Base-by-base conservation (phyloP, 768 basidiomycete genomes). In the Tylopilus rubrobrunneus region DNA sequence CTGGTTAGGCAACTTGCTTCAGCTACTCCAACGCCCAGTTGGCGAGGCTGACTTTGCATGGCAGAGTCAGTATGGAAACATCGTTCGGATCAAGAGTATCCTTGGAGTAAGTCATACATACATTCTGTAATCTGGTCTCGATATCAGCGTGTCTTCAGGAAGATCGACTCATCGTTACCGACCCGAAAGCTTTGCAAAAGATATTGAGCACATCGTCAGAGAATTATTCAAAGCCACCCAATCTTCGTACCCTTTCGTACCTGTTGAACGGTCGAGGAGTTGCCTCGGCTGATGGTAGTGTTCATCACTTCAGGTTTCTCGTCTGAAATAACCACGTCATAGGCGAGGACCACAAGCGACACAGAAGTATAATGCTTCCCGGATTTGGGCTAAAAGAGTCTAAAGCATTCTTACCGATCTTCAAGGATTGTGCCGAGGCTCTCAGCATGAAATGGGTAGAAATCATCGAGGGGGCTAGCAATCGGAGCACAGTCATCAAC, bases 281-380 rank as follows among this genome's bases (percentile, higher is more conserved):
- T 23, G 17, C 66, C 7, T 77, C 72, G 72, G 71, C 74, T 29
- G 70, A 76, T 7, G 74, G 75, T 77, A 48, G 12, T 17, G 29
- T 44, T 11, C 15, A n/a, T 39, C 1, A 6, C 2, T 39, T 28
- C 14, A 8, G 5, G 21, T 29, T 31, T 31, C 10, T 19, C 70
- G 69, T 39, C 48, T 43, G 31, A 28, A 37, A 23, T 44, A 21
- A 63, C 25, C 15, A 2, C 23, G 15, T 44, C 12, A 23, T 28
- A 69, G 68, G 74, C 2, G 65, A 73, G 23, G 74, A 67, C 27
- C 82, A 84, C 53, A 78, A 69, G 58, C 73, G 81, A 48, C 81
- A 83, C 46, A 68, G 78, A 52, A 79, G 71, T 56, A 73, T 81
- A n/a, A 76, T 82, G 76, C 69, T 79, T 43, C 81, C 81, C 2